Evolutionary conservation across 495 filamentous ascomycete species (phyloP).

Genomic region (Cenococcum geophilum): DNA sequence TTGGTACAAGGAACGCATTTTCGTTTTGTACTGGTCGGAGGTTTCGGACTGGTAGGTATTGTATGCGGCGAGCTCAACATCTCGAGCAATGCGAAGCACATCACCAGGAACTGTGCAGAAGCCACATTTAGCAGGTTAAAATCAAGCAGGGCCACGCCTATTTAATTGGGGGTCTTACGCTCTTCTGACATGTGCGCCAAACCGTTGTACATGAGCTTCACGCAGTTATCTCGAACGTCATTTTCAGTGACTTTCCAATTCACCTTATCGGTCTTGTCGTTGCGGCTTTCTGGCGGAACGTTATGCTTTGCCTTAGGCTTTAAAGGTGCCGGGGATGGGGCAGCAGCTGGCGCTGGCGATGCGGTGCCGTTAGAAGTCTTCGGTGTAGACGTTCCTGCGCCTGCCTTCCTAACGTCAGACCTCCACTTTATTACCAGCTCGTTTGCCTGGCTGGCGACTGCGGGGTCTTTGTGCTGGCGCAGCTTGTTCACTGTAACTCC

Average conservation of each 20-base stretch:
- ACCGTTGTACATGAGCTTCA: conserved; percentile 87
- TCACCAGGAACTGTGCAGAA: conserved; percentile 42
- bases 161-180: conserved; percentile 39
- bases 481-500: conserved; percentile 83
- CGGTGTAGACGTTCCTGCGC: conserved; percentile 24
- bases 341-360: conserved; percentile 40
- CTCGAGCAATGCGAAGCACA: conserved; percentile 60
- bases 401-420: conserved; percentile 53
- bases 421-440: conserved; percentile 88
- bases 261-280: conserved; percentile 72
- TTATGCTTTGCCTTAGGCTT: conserved; percentile 48
- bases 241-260: conserved; percentile 64
- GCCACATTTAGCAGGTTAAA: background rate
- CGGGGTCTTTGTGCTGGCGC: conserved; percentile 64
- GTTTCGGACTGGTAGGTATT: conserved; percentile 57
- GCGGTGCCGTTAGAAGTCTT: conserved; percentile 39
- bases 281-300: conserved; percentile 71
- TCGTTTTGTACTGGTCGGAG: conserved; percentile 65
- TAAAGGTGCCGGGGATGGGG: conserved; percentile 39
- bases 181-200: conserved; percentile 56
- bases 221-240: conserved; percentile 66
- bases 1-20: conserved; percentile 84
- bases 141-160: background rate
- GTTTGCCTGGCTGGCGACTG: conserved; percentile 64
- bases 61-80: conserved; percentile 69